Conservation (phyloP, 306 rosid genomes). For the Glycine soja region DNA sequence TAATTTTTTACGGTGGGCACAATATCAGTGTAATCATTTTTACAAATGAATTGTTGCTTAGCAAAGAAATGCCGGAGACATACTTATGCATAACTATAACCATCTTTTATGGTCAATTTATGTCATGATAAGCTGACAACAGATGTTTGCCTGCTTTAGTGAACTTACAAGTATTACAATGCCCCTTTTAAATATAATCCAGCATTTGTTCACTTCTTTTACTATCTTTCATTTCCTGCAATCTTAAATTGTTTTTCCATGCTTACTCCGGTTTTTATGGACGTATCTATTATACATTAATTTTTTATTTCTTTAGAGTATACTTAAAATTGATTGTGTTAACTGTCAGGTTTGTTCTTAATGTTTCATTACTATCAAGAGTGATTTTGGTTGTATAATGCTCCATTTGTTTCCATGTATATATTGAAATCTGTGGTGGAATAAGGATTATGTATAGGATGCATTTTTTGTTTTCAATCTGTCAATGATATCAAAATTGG, state of each 20-base stretch:
- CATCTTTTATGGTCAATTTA: neutral
- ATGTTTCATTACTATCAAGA: neutral
- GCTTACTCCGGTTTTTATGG: neutral
- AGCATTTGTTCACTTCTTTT: neutral
- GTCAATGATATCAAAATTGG: constrained; percentile 15
- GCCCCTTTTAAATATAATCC: neutral
- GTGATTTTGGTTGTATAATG: constrained; percentile 9
- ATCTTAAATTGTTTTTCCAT: neutral
- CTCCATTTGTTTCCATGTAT: constrained; percentile 4
- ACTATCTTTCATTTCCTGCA: neutral
- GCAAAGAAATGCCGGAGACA: neutral
- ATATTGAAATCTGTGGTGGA: neutral
- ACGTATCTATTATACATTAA: neutral
- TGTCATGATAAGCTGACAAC: neutral
- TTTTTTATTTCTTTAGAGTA: neutral
- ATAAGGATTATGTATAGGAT: constrained; percentile 13
- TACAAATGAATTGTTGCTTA: neutral
- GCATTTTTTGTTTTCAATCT: neutral
- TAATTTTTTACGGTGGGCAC: neutral
- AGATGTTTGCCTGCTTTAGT: neutral
- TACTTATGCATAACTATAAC: neutral
- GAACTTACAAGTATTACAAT: neutral
- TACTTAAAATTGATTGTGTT: constrained; percentile 1
- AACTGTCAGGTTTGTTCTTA: neutral
- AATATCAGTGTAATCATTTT: neutral